Percentiles rank a stretch among this genome's conserved stretches.
These are phyloP conservation scores for Abrus precatorius DNA, from an alignment of 306 rosid genomes.

Conservation along the genomic window DNA sequence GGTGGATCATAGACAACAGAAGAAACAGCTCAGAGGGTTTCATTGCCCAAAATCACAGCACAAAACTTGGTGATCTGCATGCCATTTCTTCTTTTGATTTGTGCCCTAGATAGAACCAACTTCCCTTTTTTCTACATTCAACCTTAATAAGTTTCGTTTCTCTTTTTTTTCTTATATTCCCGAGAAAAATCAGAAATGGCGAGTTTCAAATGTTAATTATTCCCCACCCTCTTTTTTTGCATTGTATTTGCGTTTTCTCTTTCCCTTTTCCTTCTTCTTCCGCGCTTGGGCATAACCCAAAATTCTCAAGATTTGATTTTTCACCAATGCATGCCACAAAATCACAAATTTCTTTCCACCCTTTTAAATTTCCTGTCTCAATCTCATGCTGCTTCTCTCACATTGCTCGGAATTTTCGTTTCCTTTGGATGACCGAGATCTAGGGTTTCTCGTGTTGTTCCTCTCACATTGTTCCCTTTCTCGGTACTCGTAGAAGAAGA, in stretches of 20 bases:
- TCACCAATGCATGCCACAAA: conserved; percentile 52
- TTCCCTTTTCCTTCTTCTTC: neutral
- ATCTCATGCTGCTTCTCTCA: conserved; percentile 46
- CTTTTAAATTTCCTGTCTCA: conserved; percentile 39
- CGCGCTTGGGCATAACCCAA: conserved; percentile 23
- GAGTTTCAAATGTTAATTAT: conserved; percentile 35
- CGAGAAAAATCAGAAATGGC: conserved; percentile 31
- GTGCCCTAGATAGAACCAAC: neutral
- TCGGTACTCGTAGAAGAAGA: conserved; percentile 23
- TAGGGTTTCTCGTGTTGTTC: conserved; percentile 63
- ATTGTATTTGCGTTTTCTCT: conserved; percentile 21
- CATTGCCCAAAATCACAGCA: conserved; percentile 34
- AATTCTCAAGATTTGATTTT: conserved; percentile 55
- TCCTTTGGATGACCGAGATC: conserved; percentile 57
- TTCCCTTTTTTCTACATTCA: neutral
- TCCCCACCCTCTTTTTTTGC: neutral
- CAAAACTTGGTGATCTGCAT: conserved; percentile 46
- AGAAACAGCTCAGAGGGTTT: conserved; percentile 45
- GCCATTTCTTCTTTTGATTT: conserved; percentile 16
- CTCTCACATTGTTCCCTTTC: conserved; percentile 36
- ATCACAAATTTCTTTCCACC: conserved; percentile 48
- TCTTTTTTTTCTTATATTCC: conserved; percentile 44
- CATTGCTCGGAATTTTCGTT: conserved; percentile 18
- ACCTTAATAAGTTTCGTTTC: neutral
- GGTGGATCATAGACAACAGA: conserved; percentile 46